phyloP scores from a whole-genome alignment of 1,284 basidiomycete species.

The Calocybe gambosa region DNA sequence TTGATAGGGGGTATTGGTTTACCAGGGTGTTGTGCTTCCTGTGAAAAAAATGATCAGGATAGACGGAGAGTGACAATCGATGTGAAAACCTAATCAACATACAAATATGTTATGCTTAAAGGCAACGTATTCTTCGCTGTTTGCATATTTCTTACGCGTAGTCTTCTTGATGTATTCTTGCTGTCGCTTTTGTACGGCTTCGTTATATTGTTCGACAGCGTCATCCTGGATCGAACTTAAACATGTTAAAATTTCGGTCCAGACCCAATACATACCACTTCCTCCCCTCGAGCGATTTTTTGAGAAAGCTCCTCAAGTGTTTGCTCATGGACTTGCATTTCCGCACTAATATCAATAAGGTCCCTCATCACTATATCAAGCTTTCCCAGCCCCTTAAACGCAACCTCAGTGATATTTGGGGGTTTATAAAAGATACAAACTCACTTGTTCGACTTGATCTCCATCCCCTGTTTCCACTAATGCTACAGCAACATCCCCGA shows the following conservation, averaged over 20 bases:
- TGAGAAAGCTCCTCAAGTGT: slow-evolving; percentile 53
- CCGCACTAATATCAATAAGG: slow-evolving; percentile 57
- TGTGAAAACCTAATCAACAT: neutral
- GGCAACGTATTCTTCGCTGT: slow-evolving; percentile 50
- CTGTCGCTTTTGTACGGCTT: slow-evolving; percentile 33
- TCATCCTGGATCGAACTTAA: slow-evolving; percentile 33
- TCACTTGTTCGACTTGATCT: slow-evolving; percentile 49
- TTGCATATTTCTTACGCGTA: slow-evolving; percentile 68
- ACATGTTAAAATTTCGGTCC: neutral
- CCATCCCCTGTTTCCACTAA: slow-evolving; percentile 58
- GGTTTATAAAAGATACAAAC: neutral
- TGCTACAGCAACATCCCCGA: slow-evolving; percentile 51
- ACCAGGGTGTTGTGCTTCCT: slow-evolving; percentile 67
- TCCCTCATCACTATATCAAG: slow-evolving; percentile 62
- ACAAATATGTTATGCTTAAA: slow-evolving; percentile 72
- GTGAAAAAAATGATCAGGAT: slow-evolving; percentile 7
- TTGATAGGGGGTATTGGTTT: slow-evolving; percentile 72
- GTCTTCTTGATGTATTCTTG: slow-evolving; percentile 55
- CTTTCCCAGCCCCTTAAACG: slow-evolving; percentile 44
- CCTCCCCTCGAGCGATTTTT: slow-evolving; percentile 43
- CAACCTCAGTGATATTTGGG: slow-evolving; percentile 5
- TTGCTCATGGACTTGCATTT: slow-evolving; percentile 50
- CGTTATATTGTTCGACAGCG: slow-evolving; percentile 40
- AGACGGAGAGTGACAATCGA: neutral
- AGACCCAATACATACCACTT: slow-evolving; percentile 42